Percentiles rank a stretch among this genome's conserved stretches.
Conservation (phyloP, 192 early-diverging fungal genomes). For the Backusella psychrophila region DNA sequence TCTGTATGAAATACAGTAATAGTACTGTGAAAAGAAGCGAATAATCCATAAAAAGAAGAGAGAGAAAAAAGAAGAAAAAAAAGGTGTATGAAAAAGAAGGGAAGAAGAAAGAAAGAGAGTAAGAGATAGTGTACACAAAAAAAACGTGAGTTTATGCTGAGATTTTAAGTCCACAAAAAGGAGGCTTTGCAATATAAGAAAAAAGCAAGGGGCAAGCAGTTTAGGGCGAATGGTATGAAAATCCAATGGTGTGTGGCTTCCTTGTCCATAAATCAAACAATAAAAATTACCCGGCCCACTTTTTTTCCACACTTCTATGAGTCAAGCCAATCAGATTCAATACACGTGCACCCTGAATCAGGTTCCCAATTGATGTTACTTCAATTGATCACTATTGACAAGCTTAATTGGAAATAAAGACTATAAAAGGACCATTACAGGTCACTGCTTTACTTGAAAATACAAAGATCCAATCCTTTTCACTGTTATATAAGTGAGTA, state of each 20-base stretch:
- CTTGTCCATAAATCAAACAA: not conserved
- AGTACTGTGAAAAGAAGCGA: not conserved
- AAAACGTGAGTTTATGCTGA: not conserved
- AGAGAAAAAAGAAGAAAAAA: not conserved
- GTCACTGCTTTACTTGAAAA: not conserved
- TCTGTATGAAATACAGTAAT: not conserved
- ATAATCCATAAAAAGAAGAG: not conserved
- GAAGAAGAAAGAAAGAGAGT: not conserved
- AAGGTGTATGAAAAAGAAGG: not conserved
- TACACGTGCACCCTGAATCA: not conserved
- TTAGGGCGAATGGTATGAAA: not conserved
- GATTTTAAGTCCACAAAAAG: conserved; percentile 3
- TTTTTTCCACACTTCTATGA: not conserved
- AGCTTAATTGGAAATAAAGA: not conserved
- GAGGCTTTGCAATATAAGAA: not conserved
- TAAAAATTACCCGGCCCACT: not conserved
- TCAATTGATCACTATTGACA: not conserved
- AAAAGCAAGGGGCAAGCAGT: not conserved
- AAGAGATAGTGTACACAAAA: not conserved
- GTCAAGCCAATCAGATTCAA: not conserved
- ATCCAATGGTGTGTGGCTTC: not conserved
- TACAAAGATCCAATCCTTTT: not conserved
- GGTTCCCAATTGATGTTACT: not conserved
- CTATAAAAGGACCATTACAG: not conserved
- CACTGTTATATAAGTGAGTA: not conserved